Conservation (phyloP, 176 grass and related monocot species). For the Musa itinerans region DNA sequence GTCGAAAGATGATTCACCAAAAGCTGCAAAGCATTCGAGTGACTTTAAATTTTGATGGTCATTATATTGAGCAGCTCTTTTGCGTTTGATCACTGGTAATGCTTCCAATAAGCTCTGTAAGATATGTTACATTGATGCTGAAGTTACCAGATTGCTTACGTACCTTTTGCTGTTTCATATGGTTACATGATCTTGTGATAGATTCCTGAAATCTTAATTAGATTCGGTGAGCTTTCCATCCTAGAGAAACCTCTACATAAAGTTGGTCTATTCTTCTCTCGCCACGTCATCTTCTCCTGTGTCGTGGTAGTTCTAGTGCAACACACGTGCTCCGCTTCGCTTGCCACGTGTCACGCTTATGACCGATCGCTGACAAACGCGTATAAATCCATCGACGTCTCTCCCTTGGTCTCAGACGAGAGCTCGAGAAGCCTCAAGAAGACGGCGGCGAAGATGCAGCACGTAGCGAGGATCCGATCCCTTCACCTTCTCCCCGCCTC, state of each 20-base stretch:
- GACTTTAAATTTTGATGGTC: not conserved
- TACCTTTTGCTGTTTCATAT: too few relatives aligned
- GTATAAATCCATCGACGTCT: not conserved
- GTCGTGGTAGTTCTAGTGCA: too few relatives aligned
- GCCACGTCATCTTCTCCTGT: not conserved
- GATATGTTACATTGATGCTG: not conserved
- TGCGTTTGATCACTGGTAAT: not conserved
- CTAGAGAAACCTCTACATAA: not conserved
- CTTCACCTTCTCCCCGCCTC: constrained; percentile 9
- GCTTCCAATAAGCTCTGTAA: not conserved
- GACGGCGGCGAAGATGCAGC: not conserved
- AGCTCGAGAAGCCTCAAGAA: too few relatives aligned
- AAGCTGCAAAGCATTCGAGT: not conserved
- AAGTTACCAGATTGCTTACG: too few relatives aligned
- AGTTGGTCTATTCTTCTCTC: not conserved
- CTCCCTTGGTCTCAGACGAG: not conserved
- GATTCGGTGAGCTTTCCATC: not conserved
- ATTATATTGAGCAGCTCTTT: too few relatives aligned
- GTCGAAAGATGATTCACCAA: not conserved
- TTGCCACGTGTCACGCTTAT: too few relatives aligned
- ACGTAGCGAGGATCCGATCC: not conserved
- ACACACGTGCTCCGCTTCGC: too few relatives aligned
- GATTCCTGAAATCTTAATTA: too few relatives aligned
- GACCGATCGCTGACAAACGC: too few relatives aligned
- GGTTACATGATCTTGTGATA: too few relatives aligned